A percentile compares a stretch with the other conserved stretches of the same genome.
These are phyloP conservation scores for Suhomyces atakaporum DNA, from an alignment of 1,139 yeast genomes.

Conservation along the genomic window DNA sequence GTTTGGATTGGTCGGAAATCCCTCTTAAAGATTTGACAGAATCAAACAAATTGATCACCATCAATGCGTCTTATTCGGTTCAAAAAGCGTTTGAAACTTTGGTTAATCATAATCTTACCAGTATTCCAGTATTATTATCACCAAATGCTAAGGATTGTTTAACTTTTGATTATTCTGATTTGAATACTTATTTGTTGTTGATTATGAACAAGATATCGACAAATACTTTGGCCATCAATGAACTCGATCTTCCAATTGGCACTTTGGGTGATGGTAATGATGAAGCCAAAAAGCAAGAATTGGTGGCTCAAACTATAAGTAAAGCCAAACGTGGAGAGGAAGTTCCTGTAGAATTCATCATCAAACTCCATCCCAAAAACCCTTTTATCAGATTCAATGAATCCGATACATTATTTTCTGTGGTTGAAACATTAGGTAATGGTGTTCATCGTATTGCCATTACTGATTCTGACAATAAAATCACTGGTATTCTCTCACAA, in stretches of 20 bases:
- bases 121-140: conserved; percentile 71
- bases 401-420: conserved; percentile 65
- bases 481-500: conserved; percentile 84
- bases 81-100: conserved; percentile 86
- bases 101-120: conserved; percentile 70
- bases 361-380: conserved; percentile 79
- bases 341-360: conserved; percentile 80
- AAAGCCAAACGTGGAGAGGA: conserved; percentile 65
- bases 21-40: conserved; percentile 74
- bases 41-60: conserved; percentile 70
- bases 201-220: conserved; percentile 66
- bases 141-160: conserved; percentile 52
- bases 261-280: conserved; percentile 12
- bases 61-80: conserved; percentile 64
- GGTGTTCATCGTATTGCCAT: conserved; percentile 95
- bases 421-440: conserved; percentile 81
- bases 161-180: conserved; percentile 89
- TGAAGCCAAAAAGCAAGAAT: conserved; percentile 26
- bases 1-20: conserved; percentile 72
- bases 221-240: conserved; percentile 30
- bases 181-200: conserved; percentile 77
- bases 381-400: conserved; percentile 79
- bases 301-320: conserved; percentile 33
- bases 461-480: conserved; percentile 48
- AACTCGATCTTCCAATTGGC: conserved; percentile 12